These are phyloP conservation scores for Corymbia maculata DNA, from an alignment of 345 rosid species.

Conservation along the genomic window DNA sequence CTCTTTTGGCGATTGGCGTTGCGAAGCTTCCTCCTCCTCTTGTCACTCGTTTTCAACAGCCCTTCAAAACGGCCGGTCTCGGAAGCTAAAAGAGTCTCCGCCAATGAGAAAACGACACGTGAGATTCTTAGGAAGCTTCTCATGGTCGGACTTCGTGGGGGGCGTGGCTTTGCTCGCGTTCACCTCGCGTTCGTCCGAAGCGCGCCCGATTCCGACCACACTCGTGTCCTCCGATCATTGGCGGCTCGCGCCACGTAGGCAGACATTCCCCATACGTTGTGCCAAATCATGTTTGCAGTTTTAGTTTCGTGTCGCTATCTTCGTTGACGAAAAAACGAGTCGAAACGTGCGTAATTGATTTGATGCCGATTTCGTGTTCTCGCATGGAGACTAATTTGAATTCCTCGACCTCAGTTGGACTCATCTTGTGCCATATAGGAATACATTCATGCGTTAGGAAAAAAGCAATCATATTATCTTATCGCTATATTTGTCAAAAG, in stretches of 20 bases:
- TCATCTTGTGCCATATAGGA: neutral
- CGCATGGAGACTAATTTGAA: neutral
- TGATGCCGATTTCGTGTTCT: neutral
- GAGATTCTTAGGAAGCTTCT: neutral
- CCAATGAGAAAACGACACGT: neutral
- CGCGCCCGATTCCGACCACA: neutral
- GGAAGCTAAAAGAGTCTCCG: neutral
- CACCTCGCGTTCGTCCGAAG: neutral
- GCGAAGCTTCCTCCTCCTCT: neutral
- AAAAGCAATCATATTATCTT: accelerated
- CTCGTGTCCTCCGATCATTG: neutral
- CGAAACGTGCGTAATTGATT: neutral
- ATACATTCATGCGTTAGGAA: neutral
- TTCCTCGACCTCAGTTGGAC: neutral
- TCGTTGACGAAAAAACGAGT: neutral
- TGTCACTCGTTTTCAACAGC: neutral
- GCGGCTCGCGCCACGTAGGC: neutral
- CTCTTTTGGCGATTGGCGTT: neutral
- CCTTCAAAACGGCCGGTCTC: neutral
- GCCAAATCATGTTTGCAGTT: neutral
- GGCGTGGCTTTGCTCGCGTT: neutral
- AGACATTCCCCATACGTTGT: neutral
- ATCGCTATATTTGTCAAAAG: neutral
- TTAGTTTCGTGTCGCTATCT: neutral
- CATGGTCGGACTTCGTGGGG: neutral